phyloP scores from a whole-genome alignment of 176 grass and related monocot genomes.

The Sorghum bicolor region DNA sequence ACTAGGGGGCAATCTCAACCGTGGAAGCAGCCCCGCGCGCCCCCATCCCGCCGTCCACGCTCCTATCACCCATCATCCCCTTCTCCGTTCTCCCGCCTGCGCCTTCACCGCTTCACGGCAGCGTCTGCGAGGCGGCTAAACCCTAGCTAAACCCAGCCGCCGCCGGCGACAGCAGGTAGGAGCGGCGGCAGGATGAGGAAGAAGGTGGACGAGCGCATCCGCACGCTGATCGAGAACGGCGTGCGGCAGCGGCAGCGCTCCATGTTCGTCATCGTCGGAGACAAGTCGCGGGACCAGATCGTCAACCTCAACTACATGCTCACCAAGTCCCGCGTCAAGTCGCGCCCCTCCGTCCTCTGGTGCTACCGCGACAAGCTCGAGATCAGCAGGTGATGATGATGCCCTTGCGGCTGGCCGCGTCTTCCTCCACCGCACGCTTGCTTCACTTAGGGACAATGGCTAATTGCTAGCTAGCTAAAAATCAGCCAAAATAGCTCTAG shows the following conservation, averaged over 20 bases:
- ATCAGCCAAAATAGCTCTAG: not conserved
- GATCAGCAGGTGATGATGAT: slow-evolving; percentile 69
- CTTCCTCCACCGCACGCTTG: not conserved
- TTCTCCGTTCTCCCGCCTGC: not conserved
- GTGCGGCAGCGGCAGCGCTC: slow-evolving; percentile 76
- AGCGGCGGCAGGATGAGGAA: slow-evolving; percentile 66
- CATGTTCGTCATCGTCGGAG: slow-evolving; percentile 91
- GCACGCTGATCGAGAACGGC: slow-evolving; percentile 84
- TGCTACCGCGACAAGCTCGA: slow-evolving; percentile 94
- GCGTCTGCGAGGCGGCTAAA: slow-evolving; percentile 4
- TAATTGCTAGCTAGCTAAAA: not conserved
- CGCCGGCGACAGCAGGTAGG: not conserved
- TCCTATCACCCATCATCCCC: not conserved
- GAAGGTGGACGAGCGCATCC: slow-evolving; percentile 92
- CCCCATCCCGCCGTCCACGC: not conserved
- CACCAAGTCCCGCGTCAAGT: slow-evolving; percentile 74
- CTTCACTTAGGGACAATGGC: not conserved
- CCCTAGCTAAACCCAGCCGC: slow-evolving; percentile 37
- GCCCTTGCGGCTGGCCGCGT: not conserved
- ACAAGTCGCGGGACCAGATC: slow-evolving; percentile 91
- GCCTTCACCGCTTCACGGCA: not conserved
- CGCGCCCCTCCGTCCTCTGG: slow-evolving; percentile 73
- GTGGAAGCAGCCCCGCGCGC: not conserved
- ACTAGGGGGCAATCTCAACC: not conserved
- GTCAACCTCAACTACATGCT: slow-evolving; percentile 93